These are phyloP conservation scores for Licmophora abbreviata DNA, from an alignment of 108 stramenopile genomes.

Conservation along the genomic window DNA sequence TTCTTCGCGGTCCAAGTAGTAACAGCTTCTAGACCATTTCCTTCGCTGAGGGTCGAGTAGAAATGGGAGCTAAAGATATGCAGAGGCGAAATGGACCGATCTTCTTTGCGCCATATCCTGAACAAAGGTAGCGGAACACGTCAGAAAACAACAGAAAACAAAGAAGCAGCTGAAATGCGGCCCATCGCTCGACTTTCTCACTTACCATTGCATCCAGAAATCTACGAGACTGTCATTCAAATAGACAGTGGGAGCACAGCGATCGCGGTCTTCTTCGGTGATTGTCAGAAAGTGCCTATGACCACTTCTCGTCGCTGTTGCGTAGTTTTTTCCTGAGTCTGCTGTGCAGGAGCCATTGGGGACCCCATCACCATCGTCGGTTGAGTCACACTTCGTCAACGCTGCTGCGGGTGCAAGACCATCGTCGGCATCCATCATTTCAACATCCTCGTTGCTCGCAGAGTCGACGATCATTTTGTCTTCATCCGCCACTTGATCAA, in stretches of 20 bases:
- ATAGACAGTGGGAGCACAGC: conserved; percentile 56
- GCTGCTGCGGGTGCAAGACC: background rate
- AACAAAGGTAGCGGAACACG: background rate
- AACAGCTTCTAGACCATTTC: conserved; percentile 59
- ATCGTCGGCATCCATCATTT: background rate
- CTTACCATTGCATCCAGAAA: conserved; percentile 87
- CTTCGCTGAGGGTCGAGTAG: conserved; percentile 54
- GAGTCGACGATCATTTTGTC: conserved; percentile 5
- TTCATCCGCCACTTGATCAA: background rate
- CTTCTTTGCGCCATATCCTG: conserved; percentile 40
- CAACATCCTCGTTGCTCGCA: background rate
- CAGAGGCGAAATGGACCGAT: conserved; percentile 13
- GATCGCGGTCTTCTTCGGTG: conserved; percentile 46
- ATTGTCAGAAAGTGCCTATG: conserved; percentile 54
- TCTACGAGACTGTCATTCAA: conserved; percentile 86
- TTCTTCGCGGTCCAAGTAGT: conserved; percentile 71
- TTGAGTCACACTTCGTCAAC: conserved; percentile 3
- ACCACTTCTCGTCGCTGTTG: conserved; percentile 5
- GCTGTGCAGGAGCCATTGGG: background rate
- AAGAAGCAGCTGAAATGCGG: background rate
- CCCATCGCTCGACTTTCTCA: background rate
- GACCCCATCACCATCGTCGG: background rate
- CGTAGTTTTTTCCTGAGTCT: background rate
- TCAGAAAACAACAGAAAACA: conserved; percentile 1
- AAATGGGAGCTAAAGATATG: conserved; percentile 89